Percentiles rank a stretch among this genome's conserved stretches.
These are phyloP conservation scores for Fusarium begoniae DNA, from an alignment of 2,329 filamentous ascomycete genomes.

Conservation along the genomic window DNA sequence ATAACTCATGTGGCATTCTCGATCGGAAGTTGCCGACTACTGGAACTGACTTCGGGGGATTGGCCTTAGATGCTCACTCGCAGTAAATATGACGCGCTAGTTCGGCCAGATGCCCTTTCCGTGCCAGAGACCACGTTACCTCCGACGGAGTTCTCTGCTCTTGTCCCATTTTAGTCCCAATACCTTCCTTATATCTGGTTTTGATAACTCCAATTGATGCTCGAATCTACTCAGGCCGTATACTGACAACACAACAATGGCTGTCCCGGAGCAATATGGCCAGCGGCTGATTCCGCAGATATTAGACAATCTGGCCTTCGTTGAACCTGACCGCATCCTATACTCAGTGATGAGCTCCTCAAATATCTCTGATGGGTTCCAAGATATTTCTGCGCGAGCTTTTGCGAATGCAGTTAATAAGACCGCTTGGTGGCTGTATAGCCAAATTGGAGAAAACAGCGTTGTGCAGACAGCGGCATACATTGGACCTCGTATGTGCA, in stretches of 20 bases:
- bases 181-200: background rate
- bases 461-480: background rate
- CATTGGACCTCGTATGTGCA: background rate
- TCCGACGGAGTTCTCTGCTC: background rate
- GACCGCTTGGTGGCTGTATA: background rate
- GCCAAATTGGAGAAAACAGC: background rate
- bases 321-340: background rate
- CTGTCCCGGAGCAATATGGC: background rate
- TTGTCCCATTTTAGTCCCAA: background rate
- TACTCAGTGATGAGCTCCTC: background rate
- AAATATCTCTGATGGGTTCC: background rate
- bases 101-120: background rate
- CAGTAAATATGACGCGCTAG: background rate
- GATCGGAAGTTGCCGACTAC: background rate
- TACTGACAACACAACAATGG: background rate
- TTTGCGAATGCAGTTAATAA: background rate
- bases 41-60: fast-evolving
- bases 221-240: background rate
- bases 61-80: background rate
- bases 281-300: background rate
- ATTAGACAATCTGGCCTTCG: background rate
- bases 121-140: background rate
- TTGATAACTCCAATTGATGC: background rate
- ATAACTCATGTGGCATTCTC: background rate
- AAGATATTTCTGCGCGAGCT: background rate